Base-by-base conservation (phyloP, 2,329 filamentous ascomycete species). In the Exserohilum turcica region DNA sequence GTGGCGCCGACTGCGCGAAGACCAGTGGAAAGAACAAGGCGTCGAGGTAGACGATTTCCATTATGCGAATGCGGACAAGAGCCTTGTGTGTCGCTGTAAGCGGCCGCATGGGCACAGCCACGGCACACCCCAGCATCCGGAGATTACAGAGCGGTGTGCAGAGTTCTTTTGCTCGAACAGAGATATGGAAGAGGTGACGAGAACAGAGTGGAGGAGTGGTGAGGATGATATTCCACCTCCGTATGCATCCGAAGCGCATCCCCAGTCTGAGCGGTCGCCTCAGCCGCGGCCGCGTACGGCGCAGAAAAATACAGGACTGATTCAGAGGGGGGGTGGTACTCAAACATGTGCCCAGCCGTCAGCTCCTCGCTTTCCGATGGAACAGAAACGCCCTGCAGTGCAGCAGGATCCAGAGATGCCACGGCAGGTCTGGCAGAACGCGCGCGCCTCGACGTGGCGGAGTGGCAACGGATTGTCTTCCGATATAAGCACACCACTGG, bases 11-110 rank as follows among this genome's bases (percentile, higher is more conserved):
- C n/a, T 28, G 4, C 35, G 33, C 5, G 37, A 60, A 16, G 36
- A 10, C 0, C 10, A 32, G 9, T 61, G 57, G 57, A 33, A 24
- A 3, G 18, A 36, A 6, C 16, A 55, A 4, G 51, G 38, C 6
- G 47, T 61, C 3, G 21, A 42, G 5, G 28, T 54, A 9, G 39
- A 50, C 16, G 16, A 42, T 3, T 59, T 66, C 12, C 64, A 66
- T 19, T 66, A 65, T 29, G 45, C 55, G 3, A 53, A 15, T 6
- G 32, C 19, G 1, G 10, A 48, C 0, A 65, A 64, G 31, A 19
- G 42, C 7, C 9, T 51, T 5, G 57, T 66, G 0, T 66, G 64
- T 27, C 62, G 62, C 18, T 66, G 64, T 29, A 28, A 29, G 5
- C 24, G n/a, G 6, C 15, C 37, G 2, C 13, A 37, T 6, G 45